Base-by-base conservation (phyloP, 495 filamentous ascomycete species). In the Neurospora tetrasperma region DNA sequence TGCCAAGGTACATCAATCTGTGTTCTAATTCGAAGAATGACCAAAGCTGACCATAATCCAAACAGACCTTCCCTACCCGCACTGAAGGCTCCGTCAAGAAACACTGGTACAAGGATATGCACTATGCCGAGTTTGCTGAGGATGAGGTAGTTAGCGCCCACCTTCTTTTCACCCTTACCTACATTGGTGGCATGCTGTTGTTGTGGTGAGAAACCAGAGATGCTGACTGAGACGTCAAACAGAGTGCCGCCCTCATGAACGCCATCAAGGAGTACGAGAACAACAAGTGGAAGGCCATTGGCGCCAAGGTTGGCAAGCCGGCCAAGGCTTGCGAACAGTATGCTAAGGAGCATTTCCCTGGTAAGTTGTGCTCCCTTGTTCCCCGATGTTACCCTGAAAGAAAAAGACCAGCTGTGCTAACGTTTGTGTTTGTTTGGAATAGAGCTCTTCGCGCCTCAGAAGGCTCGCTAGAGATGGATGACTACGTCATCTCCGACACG, bases 31-130 rank as follows among this genome's bases (percentile, higher is more conserved):
- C n/a, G 1, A 35, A 75, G 23, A 5, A 20, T 18, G 16, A 4
- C 11, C 18, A 31, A 69, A 2, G 73, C 82, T 84, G 71, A 83
- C 75, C 69, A 70, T 71, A 77, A 59, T 1, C 46, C 38, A 7
- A 48, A 10, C 43, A 96, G 93, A 94, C 91, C 11, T 99, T 99
- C 82, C 96, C 96, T 18, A 89, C 88, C 20, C 87, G 96, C 75
- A 99, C 96, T 31, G 96, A 99, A 81, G 96, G 96, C 20, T 97
- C 94, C 78, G 96, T 99, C 12, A 99, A 99, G 87, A 99, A 99
- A 84, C 96, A 99, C 81, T 99, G 96, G 96, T 99, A 99, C 81
- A 99, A 99, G 88, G 96, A 98, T 78, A 99, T 99, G 96, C 96
- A 99, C 78, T 98, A 99, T 81, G 96, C 96, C 71, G 96, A 99